Evolutionary conservation across 768 basidiomycete genomes (phyloP), one percentile per base, ranked within the genome.

Genomic region (Hericium alpestre): DNA sequence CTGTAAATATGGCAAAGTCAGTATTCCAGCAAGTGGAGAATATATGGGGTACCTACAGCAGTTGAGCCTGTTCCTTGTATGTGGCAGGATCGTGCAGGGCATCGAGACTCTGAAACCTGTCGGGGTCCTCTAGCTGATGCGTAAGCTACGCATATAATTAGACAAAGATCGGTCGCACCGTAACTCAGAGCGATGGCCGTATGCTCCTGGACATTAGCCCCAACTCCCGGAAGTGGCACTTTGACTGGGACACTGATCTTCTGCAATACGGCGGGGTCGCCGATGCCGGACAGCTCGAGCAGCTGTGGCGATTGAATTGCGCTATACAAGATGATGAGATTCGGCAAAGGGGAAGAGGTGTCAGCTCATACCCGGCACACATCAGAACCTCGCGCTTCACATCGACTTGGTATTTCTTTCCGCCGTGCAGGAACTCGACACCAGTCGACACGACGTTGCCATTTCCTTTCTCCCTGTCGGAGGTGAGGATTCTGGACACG

Each of bases 301-400:
- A 77, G 60, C 16, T 51, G 49, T 15, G 49, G 49, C 18, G 49
- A 51, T n/a, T 25, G 22, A 18, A 51, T 51, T 16, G 49, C 16
- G 9, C 49, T 51, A 25, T 37, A 5, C 20, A 8, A 15, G 10
- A 9, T 11, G 13, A 51, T 23, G 32, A 16, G 43, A 46, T 20
- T 8, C 16, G 43, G 12, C 15, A 11, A 20, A 18, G 18, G 43
- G 2, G 9, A 9, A 18, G 38, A 38, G 7, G 3, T 27, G 9
- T 16, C 12, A 46, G 4, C 58, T 22, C 62, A 27, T 62, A 74
- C 73, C 75, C 77, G 4, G 74, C 71, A 49, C 67, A 71, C 2
- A 82, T 66, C 56, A 77, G 70, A 41, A 76, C 74, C 61, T 78
- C 76, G 55, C 69, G 69, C 56, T 61, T 65, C 32, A 72, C 74